Evolutionary conservation across 1,139 yeast genomes (phyloP), one percentile per base, ranked within the genome.

Genomic region (Yarrowia galli): DNA sequence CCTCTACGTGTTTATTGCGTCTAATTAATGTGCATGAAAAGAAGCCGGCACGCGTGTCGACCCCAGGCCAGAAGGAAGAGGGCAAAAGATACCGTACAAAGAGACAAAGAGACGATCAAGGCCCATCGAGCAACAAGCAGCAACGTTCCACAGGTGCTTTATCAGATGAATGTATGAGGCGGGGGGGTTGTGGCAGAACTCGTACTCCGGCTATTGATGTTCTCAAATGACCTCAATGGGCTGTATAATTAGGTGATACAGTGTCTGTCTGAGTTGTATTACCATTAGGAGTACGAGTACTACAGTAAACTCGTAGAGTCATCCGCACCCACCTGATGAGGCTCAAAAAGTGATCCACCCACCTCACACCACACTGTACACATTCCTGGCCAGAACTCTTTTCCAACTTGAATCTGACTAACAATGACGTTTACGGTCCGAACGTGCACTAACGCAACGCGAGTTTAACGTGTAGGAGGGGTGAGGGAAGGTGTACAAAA

Each of bases 1-100:
- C 58, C 32, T 16, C 18, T 18, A 49, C 56, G 56, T 49, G 56
- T 49, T 48, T 35, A 36, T 22, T 53, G 58, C 58, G 58, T 36
- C 58, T 53, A 53, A 53, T 53, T 53, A 53, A 53, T 53, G 58
- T 53, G 58, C 58, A 53, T 53, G 58, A 53, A 53, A 36, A 36
- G n/a, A 36, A 36, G n/a, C 38, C 16, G 38, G 56, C 58, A 36
- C 58, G 58, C 58, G 58, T 28, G 32, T 53, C 40, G 36, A 22
- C 32, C 51, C 49, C 51, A 46, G 35, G 28, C 28, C 9, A 25
- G 35, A 25, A 15, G n/a, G 16, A 32, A 25, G 32, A 28, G 32
- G 32, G 32, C 23, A 18, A 46, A 38, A n/a, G 42, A 16, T 12
- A 32, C 45, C 8, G 12, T 20, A 43, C 25, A 22, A 20, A 25